phyloP scores from a whole-genome alignment of 257 asterid genomes.

The Nicotiana otophora region DNA sequence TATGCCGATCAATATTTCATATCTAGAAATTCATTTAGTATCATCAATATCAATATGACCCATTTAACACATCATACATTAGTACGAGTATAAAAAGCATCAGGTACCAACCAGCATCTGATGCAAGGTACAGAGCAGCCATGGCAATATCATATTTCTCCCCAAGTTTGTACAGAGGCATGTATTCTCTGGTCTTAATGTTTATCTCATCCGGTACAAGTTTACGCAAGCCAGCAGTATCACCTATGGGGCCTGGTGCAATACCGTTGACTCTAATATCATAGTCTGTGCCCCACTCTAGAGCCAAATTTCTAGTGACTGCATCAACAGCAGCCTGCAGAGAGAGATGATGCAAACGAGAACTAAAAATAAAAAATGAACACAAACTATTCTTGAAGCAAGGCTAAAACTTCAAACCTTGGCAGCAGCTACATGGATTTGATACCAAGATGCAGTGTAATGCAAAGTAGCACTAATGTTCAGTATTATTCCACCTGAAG shows the following conservation, averaged over 20 bases:
- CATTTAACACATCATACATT: not conserved
- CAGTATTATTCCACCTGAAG: constrained; percentile 69
- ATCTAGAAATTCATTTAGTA: not conserved
- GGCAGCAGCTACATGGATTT: constrained; percentile 87
- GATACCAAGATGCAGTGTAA: constrained; percentile 91
- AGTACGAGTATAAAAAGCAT: constrained; percentile 7
- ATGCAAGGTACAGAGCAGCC: constrained; percentile 83
- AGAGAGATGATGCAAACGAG: not conserved
- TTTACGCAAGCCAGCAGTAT: constrained; percentile 68
- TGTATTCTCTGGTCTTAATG: constrained; percentile 25
- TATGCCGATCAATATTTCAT: not conserved
- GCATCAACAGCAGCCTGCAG: constrained; percentile 85
- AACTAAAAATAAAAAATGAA: not conserved
- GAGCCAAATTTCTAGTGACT: constrained; percentile 70
- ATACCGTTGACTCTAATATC: constrained; percentile 80
- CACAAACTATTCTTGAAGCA: constrained; percentile 1
- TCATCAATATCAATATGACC: not conserved
- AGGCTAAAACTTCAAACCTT: constrained; percentile 38
- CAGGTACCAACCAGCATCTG: constrained; percentile 64
- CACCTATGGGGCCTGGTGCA: constrained; percentile 89
- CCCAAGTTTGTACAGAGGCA: constrained; percentile 67
- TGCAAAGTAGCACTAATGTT: constrained; percentile 90
- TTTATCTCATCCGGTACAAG: constrained; percentile 62
- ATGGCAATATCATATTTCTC: constrained; percentile 93
- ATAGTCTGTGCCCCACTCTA: constrained; percentile 91